Evolutionary conservation across 768 basidiomycete species (phyloP).

Genomic region (Macrolepiota albuminosa): DNA sequence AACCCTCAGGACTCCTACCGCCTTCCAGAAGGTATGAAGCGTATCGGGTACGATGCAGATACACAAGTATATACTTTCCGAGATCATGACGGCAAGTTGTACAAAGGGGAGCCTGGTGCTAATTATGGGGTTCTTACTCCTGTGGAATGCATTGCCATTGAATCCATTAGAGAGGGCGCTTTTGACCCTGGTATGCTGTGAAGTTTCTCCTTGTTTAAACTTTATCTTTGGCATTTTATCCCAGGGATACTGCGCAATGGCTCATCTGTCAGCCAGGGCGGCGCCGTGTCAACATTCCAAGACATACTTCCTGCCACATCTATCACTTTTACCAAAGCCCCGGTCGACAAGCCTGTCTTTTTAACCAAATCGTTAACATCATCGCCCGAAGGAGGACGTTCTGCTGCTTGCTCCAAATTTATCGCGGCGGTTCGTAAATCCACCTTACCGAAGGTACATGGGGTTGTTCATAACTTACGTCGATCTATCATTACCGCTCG

Average conservation of each 20-base stretch:
- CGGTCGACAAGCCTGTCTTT: slow-evolving; percentile 11
- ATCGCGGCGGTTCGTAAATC: slow-evolving; percentile 27
- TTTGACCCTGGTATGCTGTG: slow-evolving; percentile 21
- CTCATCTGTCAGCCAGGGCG: slow-evolving; percentile 5
- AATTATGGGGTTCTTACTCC: slow-evolving; percentile 40
- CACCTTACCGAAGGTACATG: slow-evolving; percentile 36
- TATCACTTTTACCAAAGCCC: slow-evolving; percentile 36
- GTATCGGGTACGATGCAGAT: slow-evolving; percentile 52
- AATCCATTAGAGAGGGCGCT: slow-evolving; percentile 18
- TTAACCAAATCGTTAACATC: slow-evolving; percentile 4
- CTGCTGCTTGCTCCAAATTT: slow-evolving; percentile 16
- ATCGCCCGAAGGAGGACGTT: not conserved
- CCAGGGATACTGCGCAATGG: slow-evolving; percentile 6
- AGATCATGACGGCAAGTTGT: slow-evolving; percentile 39
- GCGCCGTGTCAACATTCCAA: slow-evolving; percentile 32
- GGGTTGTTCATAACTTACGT: slow-evolving; percentile 29
- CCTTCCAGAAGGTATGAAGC: slow-evolving; percentile 42
- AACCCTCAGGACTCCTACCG: slow-evolving; percentile 29
- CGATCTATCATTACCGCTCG: slow-evolving; percentile 37
- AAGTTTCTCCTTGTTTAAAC: not conserved
- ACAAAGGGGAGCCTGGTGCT: slow-evolving; percentile 39
- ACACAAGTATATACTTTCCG: slow-evolving; percentile 44
- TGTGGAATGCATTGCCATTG: slow-evolving; percentile 19
- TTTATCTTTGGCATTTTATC: not conserved
- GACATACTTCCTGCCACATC: slow-evolving; percentile 42